Conservation (phyloP, 2,329 filamentous ascomycete species). For the Lachnellula subtilissima region DNA sequence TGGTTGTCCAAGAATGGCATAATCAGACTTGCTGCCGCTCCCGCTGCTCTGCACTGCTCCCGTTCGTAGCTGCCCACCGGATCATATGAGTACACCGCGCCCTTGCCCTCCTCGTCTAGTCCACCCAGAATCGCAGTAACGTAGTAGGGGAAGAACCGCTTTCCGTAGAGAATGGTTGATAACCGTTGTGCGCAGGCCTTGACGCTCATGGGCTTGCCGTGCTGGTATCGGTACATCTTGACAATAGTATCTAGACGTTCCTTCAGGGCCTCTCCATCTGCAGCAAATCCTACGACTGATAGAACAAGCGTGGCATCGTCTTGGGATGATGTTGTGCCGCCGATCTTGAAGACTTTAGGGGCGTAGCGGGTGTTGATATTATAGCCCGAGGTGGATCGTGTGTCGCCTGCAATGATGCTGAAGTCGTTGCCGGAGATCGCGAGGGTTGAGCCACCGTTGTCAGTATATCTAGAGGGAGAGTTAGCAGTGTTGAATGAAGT, state of each 20-base stretch:
- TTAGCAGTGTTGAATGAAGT: background rate
- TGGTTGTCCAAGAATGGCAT: conserved; percentile 99
- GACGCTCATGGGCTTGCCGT: conserved; percentile 93
- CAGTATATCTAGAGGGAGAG: conserved; percentile 68
- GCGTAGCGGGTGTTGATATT: conserved; percentile 97
- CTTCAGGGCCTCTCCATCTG: conserved; percentile 88
- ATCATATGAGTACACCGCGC: conserved; percentile 95
- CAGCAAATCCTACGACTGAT: conserved; percentile 92
- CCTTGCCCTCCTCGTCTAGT: conserved; percentile 88
- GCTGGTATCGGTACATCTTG: conserved; percentile 98
- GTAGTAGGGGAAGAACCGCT: conserved; percentile 99
- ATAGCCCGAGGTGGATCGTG: conserved; percentile 91
- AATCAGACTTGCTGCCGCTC: conserved; percentile 88
- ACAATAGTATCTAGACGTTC: conserved; percentile 90
- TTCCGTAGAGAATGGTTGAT: conserved; percentile 91
- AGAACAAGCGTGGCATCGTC: conserved; percentile 82
- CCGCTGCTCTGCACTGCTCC: conserved; percentile 90
- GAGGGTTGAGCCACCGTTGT: conserved; percentile 95
- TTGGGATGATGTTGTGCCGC: conserved; percentile 81
- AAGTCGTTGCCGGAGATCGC: conserved; percentile 93
- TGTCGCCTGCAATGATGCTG: conserved; percentile 95
- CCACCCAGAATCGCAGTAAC: conserved; percentile 91
- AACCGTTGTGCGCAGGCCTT: conserved; percentile 92
- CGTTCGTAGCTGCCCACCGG: conserved; percentile 96
- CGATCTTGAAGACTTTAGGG: conserved; percentile 96